phyloP scores from a whole-genome alignment of 1,139 yeast genomes.

The Cylindricascospora bacillispora region DNA sequence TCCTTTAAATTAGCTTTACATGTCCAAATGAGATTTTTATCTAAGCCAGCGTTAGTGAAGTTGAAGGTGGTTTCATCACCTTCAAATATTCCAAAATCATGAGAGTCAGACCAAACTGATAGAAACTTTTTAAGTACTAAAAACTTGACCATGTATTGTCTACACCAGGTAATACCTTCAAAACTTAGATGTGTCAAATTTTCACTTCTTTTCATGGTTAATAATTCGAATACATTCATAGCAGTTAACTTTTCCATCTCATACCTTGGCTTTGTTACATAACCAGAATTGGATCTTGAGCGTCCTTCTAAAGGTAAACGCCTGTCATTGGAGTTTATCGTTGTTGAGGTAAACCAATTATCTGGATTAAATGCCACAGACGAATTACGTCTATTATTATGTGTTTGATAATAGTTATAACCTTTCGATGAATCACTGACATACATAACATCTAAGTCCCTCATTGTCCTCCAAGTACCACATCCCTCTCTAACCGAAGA shows the following conservation, averaged over 20 bases:
- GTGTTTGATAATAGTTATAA: slow-evolving; percentile 12
- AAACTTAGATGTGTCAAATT: slow-evolving; percentile 10
- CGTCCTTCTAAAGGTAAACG: too few relatives aligned
- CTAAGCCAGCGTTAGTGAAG: slow-evolving; percentile 22
- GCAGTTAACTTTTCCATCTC: slow-evolving; percentile 8
- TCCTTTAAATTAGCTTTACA: slow-evolving; percentile 17
- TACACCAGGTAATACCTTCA: slow-evolving; percentile 22
- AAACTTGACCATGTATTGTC: slow-evolving; percentile 19
- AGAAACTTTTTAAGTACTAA: slow-evolving; percentile 11
- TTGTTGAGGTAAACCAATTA: slow-evolving; percentile 5
- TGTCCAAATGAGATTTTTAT: slow-evolving; percentile 21
- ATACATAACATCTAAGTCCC: slow-evolving; percentile 13
- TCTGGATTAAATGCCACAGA: slow-evolving; percentile 5
- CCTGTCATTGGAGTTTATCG: slow-evolving; percentile 11
- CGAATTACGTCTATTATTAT: slow-evolving; percentile 4
- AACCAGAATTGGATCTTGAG: slow-evolving; percentile 7
- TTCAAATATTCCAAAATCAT: neutral
- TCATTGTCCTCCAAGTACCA: slow-evolving; percentile 7
- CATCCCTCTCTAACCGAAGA: slow-evolving; percentile 11
- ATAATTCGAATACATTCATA: slow-evolving; percentile 2
- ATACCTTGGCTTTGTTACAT: slow-evolving; percentile 5
- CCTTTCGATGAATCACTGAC: slow-evolving; percentile 21
- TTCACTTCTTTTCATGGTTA: neutral
- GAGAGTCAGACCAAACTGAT: neutral
- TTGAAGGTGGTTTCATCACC: slow-evolving; percentile 8